phyloP scores from a whole-genome alignment of 495 filamentous ascomycete species.

The Lasiosphaeria ovina region DNA sequence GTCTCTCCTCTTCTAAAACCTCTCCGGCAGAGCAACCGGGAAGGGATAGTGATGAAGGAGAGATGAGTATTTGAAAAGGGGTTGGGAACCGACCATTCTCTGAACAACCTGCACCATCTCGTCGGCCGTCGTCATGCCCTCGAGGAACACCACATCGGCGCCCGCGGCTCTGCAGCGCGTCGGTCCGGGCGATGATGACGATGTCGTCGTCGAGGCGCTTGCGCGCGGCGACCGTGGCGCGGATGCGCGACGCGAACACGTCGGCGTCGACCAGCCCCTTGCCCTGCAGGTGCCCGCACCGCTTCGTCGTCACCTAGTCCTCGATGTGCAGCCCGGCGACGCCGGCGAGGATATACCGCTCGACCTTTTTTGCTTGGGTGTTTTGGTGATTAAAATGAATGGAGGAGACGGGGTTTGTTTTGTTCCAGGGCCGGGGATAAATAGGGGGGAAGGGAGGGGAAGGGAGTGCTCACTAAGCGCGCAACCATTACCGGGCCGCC shows the following conservation, averaged over 20 bases:
- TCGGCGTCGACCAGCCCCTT: slow-evolving; percentile 59
- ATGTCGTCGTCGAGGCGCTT: slow-evolving; percentile 52
- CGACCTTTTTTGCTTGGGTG: slow-evolving; percentile 15
- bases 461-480: slow-evolving; percentile 45
- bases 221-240: slow-evolving; percentile 38
- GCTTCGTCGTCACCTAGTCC: slow-evolving; percentile 67
- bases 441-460: background rate
- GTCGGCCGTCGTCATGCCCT: slow-evolving; percentile 58
- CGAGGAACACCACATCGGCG: slow-evolving; percentile 65
- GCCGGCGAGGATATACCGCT: slow-evolving; percentile 63
- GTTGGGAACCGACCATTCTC: slow-evolving; percentile 8
- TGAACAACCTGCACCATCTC: slow-evolving; percentile 26
- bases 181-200: slow-evolving; percentile 68
- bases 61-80: background rate
- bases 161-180: slow-evolving; percentile 62
- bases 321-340: slow-evolving; percentile 71
- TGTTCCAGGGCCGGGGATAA: background rate
- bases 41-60: no score
- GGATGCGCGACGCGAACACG: slow-evolving; percentile 56
- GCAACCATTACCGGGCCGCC: slow-evolving; percentile 62
- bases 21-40: no score
- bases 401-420: background rate
- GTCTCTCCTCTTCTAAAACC: no score
- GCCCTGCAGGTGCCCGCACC: slow-evolving; percentile 60
- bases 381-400: background rate